Evolutionary conservation across 1,284 basidiomycete species (phyloP).

Genomic region (Apiotrichum gracile): DNA sequence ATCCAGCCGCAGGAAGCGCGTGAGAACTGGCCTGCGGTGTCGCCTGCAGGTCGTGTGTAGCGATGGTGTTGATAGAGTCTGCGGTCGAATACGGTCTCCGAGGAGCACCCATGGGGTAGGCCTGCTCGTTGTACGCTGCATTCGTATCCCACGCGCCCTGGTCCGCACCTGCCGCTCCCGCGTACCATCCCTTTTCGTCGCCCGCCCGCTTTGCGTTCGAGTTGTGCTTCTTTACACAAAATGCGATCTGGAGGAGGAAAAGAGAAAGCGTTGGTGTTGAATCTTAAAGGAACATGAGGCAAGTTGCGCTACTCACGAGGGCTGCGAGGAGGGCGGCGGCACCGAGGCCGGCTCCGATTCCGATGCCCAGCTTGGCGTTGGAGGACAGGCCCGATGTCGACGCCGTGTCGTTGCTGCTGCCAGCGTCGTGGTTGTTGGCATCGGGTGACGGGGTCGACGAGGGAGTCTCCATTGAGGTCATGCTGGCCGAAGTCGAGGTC

Average conservation of each 20-base stretch:
- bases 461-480: background rate
- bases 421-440: conserved; percentile 18
- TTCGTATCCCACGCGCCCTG: conserved; percentile 19
- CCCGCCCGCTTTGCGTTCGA: conserved; percentile 22
- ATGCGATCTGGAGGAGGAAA: conserved; percentile 1
- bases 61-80: conserved; percentile 36
- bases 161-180: conserved; percentile 6
- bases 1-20: background rate
- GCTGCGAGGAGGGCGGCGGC: conserved; percentile 28
- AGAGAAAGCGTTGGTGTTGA: background rate
- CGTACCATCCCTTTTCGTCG: conserved; percentile 29
- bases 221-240: conserved; percentile 25
- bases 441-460: conserved; percentile 26
- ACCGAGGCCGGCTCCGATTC: conserved; percentile 36
- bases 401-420: background rate
- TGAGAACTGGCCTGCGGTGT: conserved; percentile 8
- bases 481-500: background rate
- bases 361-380: conserved; percentile 38
- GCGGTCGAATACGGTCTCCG: conserved; percentile 21
- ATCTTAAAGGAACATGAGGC: background rate
- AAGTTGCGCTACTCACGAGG: conserved; percentile 14
- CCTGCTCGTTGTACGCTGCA: conserved; percentile 30
- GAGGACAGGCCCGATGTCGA: conserved; percentile 10
- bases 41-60: conserved; percentile 32
- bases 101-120: conserved; percentile 24